Evolutionary conservation across 2,329 filamentous ascomycete species (phyloP).

Genomic region (Fusarium aywerte): DNA sequence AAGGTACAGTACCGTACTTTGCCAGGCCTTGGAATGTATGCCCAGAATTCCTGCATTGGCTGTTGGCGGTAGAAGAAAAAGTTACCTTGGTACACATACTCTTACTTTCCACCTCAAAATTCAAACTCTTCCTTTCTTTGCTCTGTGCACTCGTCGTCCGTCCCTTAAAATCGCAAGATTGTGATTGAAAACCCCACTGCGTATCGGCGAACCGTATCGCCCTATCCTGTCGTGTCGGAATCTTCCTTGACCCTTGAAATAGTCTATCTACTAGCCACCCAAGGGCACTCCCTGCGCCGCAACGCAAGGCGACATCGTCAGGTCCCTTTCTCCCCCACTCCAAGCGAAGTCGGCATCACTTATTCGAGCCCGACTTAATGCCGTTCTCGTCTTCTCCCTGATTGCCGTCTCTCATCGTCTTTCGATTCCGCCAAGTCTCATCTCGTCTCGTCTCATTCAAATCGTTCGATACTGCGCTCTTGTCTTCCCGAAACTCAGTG

Average conservation of each 20-base stretch:
- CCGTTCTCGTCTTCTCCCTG: neutral
- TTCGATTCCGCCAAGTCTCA: neutral
- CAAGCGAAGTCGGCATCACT: constrained; percentile 1
- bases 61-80: constrained; percentile 20
- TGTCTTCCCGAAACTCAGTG: neutral
- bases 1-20: constrained; percentile 5
- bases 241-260: neutral
- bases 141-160: neutral
- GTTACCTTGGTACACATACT: constrained; percentile 9
- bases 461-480: neutral
- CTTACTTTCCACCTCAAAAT: constrained; percentile 7
- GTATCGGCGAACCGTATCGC: neutral
- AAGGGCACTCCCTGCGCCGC: constrained; percentile 4
- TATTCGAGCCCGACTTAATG: constrained; percentile 8
- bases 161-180: neutral
- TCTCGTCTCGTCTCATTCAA: neutral
- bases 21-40: constrained; percentile 36
- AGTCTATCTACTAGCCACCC: neutral
- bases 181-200: neutral
- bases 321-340: constrained; percentile 4
- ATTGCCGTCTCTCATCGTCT: neutral
- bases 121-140: neutral
- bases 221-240: neutral
- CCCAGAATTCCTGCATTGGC: constrained; percentile 8
- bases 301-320: constrained; percentile 3